Conservation (phyloP, 2,329 filamentous ascomycete species). For the Didymella lethalis region DNA sequence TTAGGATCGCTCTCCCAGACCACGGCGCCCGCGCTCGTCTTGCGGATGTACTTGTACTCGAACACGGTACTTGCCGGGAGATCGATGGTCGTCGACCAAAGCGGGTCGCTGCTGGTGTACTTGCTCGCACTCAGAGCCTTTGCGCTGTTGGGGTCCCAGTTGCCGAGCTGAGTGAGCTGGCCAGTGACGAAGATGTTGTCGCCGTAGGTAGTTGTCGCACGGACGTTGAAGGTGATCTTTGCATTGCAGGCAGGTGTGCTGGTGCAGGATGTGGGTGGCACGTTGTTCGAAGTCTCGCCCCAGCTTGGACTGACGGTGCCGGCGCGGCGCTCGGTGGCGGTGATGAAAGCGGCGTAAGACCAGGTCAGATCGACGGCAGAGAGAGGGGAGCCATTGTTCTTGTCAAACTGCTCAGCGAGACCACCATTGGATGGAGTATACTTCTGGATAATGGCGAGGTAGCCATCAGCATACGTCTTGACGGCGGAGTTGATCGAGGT, state of each 20-base stretch:
- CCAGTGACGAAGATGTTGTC: slow-evolving; percentile 59
- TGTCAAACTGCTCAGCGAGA: slow-evolving; percentile 72
- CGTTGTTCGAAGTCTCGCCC: slow-evolving; percentile 48
- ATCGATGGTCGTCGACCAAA: slow-evolving; percentile 55
- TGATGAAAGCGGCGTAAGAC: slow-evolving; percentile 76
- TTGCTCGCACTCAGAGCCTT: slow-evolving; percentile 51
- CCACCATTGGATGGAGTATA: slow-evolving; percentile 68
- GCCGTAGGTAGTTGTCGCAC: slow-evolving; percentile 57
- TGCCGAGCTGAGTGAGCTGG: slow-evolving; percentile 53
- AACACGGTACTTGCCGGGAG: slow-evolving; percentile 53
- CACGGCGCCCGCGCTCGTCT: slow-evolving; percentile 54
- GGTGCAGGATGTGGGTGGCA: slow-evolving; percentile 53
- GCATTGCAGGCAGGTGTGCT: slow-evolving; percentile 34
- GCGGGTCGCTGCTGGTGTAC: slow-evolving; percentile 55
- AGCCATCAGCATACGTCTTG: slow-evolving; percentile 68
- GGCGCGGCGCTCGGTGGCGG: slow-evolving; percentile 43
- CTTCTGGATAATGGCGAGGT: slow-evolving; percentile 57
- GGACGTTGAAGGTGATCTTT: slow-evolving; percentile 57
- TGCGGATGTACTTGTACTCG: slow-evolving; percentile 57
- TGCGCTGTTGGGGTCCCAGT: slow-evolving; percentile 53
- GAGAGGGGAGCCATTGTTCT: slow-evolving; percentile 58
- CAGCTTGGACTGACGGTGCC: slow-evolving; percentile 25
- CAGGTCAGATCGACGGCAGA: slow-evolving; percentile 75
- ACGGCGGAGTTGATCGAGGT: slow-evolving; percentile 66
- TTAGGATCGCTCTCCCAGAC: slow-evolving; percentile 57